These are phyloP conservation scores for Patellifolia procumbens DNA, from an alignment of 179 eudicot genomes.

Conservation along the genomic window DNA sequence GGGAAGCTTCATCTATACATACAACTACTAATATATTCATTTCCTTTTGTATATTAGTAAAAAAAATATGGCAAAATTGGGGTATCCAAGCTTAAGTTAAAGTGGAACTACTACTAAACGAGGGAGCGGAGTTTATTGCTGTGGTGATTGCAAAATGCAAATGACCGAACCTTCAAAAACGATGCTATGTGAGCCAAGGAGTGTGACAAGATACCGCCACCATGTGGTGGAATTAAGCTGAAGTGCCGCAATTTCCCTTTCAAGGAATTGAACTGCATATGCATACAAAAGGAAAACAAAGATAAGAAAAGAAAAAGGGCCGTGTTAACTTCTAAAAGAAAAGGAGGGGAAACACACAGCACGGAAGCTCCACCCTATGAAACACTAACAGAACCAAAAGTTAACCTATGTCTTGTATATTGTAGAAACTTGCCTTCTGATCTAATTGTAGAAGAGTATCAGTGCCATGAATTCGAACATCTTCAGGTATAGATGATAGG, in stretches of 20 bases:
- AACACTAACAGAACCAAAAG: background rate
- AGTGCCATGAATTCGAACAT: constrained; percentile 66
- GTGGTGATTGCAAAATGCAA: background rate
- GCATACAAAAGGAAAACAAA: constrained; percentile 1
- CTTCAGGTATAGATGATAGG: constrained; percentile 83
- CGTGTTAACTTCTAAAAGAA: background rate
- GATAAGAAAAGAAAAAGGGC: background rate
- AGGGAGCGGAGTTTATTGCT: background rate
- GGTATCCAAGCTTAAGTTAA: too few species aligned
- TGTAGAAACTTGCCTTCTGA: constrained; percentile 59
- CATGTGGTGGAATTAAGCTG: constrained; percentile 86
- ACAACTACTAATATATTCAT: too few species aligned
- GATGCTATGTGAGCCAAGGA: constrained; percentile 88
- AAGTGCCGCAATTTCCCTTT: constrained; percentile 82
- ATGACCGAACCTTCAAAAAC: constrained; percentile 56
- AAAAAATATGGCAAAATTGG: too few species aligned
- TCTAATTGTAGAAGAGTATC: constrained; percentile 66
- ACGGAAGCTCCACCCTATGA: background rate
- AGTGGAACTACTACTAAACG: too few species aligned
- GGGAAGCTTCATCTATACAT: background rate
- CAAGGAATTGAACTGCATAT: constrained; percentile 69
- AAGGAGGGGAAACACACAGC: background rate
- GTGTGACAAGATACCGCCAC: constrained; percentile 88
- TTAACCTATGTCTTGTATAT: background rate
- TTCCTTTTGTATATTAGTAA: too few species aligned